A percentile compares a stretch with the other conserved stretches of the same genome.
Evolutionary conservation across 1,284 basidiomycete genomes (phyloP).

Genomic region (Mycena sp.): DNA sequence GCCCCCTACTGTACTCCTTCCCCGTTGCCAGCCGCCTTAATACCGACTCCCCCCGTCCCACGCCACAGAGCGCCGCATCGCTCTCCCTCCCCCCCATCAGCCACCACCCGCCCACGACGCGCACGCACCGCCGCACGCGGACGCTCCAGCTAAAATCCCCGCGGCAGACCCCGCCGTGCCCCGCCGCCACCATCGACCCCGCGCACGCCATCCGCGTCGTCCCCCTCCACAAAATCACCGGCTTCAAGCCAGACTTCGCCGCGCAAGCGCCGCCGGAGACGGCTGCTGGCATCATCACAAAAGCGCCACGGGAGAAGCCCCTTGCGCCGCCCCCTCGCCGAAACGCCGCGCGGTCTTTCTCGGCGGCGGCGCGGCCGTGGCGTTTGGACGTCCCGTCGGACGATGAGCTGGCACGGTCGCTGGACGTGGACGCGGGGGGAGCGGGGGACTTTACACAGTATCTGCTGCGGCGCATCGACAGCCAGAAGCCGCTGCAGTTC

Average conservation of each 20-base stretch:
- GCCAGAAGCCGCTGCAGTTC: constrained; percentile 40
- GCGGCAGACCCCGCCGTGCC: constrained; percentile 4
- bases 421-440: constrained; percentile 41
- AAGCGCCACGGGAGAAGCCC: constrained; percentile 24
- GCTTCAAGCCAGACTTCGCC: constrained; percentile 30
- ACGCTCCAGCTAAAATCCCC: constrained; percentile 18
- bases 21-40: constrained; percentile 24
- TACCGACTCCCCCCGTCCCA: constrained; percentile 12
- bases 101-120: constrained; percentile 3
- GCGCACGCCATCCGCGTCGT: constrained; percentile 25
- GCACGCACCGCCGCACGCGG: constrained; percentile 3
- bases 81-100: constrained; percentile 21
- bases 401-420: constrained; percentile 45
- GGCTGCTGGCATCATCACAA: neutral
- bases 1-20: constrained; percentile 51
- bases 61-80: constrained; percentile 17
- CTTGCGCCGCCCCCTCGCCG: constrained; percentile 36
- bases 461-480: constrained; percentile 50
- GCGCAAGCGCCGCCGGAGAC: constrained; percentile 17
- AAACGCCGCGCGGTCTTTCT: constrained; percentile 42
- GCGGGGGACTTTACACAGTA: constrained; percentile 50
- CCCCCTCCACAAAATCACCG: constrained; percentile 33
- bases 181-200: constrained; percentile 10
- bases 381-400: constrained; percentile 43
- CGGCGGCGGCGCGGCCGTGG: constrained; percentile 48